Base-by-base conservation (phyloP, 768 basidiomycete species). In the Harrya chromipes region DNA sequence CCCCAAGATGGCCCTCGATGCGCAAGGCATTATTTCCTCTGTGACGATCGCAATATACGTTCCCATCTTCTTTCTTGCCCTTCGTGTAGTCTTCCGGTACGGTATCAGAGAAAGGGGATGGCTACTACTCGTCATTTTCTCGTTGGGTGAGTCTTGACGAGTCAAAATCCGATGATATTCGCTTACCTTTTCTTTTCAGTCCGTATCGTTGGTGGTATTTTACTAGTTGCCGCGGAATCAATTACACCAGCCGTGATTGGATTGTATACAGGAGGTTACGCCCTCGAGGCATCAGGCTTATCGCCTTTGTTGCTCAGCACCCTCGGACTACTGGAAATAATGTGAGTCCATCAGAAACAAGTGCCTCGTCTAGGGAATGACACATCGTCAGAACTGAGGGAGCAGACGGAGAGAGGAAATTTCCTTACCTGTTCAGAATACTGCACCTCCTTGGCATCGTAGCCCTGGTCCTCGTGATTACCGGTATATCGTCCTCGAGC, bases 121-220 rank as follows among this genome's bases (percentile, higher is more conserved):
- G 83, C 64, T 86, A n/a, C 78, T 80, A 54, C 72, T 87, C n/a
- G 71, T 79, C 39, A 66, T 84, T 12, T 84, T 87, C 53, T 75
- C 83, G 11, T 53, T 77, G 38, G 65, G 84, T 84, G 53, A 61
- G 81, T 71, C 27, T 12, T 36, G 11, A 31, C 2, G 3, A 14
- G 6, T 21, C 29, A 8, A 33, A 21, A 43, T 31, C 7, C 26
- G 23, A n/a, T 44, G 34, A 17, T 9, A 17, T 44, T 43, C 38
- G 42, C 51, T 53, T 37, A 50, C 23, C 24, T 47, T 33, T 33
- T 7, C 10, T 48, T 38, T 27, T 45, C 43, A 87, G 86, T 75
- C 39, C 78, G 85, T 36, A 71, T 85, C 36, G 68, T 82, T 8
- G 79, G 78, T 13, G 82, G 79, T 24, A 76, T 78, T 16, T 64